A percentile compares a stretch with the other conserved stretches of the same genome.
Conservation (phyloP, 192 early-diverging fungal genomes). For the Chytriomyces confervae region DNA sequence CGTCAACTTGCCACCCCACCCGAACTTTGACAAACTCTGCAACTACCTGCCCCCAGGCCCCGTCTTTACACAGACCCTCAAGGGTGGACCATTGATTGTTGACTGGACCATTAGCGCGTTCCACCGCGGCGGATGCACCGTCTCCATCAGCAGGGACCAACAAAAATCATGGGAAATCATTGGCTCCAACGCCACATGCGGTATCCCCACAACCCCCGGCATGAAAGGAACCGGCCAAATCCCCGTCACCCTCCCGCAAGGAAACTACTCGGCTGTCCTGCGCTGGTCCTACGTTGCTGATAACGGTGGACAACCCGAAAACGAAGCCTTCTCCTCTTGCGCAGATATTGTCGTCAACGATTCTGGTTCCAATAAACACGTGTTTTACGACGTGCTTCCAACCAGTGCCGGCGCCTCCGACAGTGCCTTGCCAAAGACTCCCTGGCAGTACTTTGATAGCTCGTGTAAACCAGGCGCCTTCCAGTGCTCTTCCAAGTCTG, state of each 20-base stretch:
- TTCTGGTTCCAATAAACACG: constrained; percentile 1
- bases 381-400: not conserved
- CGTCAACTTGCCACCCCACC: constrained; percentile 7
- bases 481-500: not conserved
- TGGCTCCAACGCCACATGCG: not conserved
- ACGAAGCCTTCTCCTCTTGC: constrained; percentile 16
- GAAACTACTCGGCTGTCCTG: constrained; percentile 4
- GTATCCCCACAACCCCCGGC: not conserved
- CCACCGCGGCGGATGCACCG: constrained; percentile 16
- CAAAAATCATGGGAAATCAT: constrained; percentile 8
- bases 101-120: constrained; percentile 17
- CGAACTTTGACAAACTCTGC: not conserved
- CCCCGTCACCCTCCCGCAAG: constrained; percentile 9
- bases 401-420: not conserved
- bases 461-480: not conserved
- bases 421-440: constrained; percentile 7
- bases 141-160: not conserved
- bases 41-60: constrained; percentile 10
- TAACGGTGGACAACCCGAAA: constrained; percentile 21
- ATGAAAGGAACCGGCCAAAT: constrained; percentile 6
- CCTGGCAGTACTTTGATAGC: not conserved
- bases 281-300: constrained; percentile 9
- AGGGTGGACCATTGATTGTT: not conserved
- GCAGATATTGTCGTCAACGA: not conserved
- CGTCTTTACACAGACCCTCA: constrained; percentile 4